Base-by-base conservation (phyloP, 2,329 filamentous ascomycete species). In the Fusarium napiforme region DNA sequence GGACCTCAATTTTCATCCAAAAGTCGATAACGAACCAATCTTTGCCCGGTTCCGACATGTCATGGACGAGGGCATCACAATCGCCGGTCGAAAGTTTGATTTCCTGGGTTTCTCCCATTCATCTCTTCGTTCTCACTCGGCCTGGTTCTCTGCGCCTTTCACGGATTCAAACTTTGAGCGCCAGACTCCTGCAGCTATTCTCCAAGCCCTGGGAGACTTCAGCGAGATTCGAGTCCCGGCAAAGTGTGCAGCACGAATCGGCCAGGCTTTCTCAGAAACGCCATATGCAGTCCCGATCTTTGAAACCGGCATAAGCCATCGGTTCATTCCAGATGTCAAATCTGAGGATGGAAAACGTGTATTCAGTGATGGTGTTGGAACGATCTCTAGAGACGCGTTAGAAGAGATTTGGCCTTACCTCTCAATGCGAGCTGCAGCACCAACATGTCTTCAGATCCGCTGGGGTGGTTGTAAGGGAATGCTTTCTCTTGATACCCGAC, bases 81-180 rank as follows among this genome's bases (percentile, higher is more conserved):
- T 96, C 60, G 92, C 88, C 6, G 92, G 90, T 1, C 85, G 90
- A 18, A 78, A 81, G 2, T 94, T 90, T 76, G 81, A 82, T 0
- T 96, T 95, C 76, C 84, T 96, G 0, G 93, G 93, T 0, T 96
- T 95, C 79, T 95, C 93, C 0, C 92, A 95, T 79, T 96, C 93
- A 0, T 95, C 93, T 0, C 85, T 96, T 8, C 87, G 93, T 18
- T 86, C 90, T 2, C 92, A 94, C 66, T 90, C 91, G 0, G 90
- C 88, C 40, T 95, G 93, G 93, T 87, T 89, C 65, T 83, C 83
- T 45, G 85, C 87, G 0, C 80, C 84, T 0, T 90, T 89, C 56
- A 18, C 83, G 4, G 81, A 85, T 43, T 62, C 80, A 7, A 53
- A 81, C 1, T 66, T 67, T 11, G 37, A 70, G 6, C 63, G 81